Evolutionary conservation across 352 stramenopile species (phyloP), one percentile per base, ranked within the genome.

Genomic region (Pelagophyceae sp.): DNA sequence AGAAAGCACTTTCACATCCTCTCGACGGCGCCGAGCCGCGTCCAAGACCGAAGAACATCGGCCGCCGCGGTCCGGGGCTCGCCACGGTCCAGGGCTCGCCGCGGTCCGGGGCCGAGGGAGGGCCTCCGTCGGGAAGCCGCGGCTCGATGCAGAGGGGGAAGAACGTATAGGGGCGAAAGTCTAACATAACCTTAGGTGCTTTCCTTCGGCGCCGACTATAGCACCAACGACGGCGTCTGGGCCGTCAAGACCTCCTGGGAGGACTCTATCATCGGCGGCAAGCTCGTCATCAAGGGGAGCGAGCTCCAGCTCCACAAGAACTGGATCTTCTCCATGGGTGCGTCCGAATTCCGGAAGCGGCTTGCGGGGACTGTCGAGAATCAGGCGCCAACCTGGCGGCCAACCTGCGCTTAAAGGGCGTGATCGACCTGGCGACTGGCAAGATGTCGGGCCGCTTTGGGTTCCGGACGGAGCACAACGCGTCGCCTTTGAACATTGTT

Each of bases 281-380:
- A 29, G 29, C 29, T 71, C 29, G 27, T 25, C 15, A 15, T 71
- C 15, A 71, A 71, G 33, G 61, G 61, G 3, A 40, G 3, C 61
- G 61, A 71, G 61, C 33, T 71, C 29, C 61, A 71, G 33, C 61
- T 71, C n/a, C 61, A 71, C 33, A 71, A 71, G 25, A 29, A 17
- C 61, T 71, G 61, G 61, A 29, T 71, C 29, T 71, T 71, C 29
- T 15, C 61, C 29, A 17, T 71, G 3, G 61, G 61, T 31, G 33
- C 3, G 3, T 27, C 61, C 15, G 11, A 23, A n/a, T n/a, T n/a
- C n/a, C n/a, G n/a, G n/a, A n/a, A n/a, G n/a, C n/a, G n/a, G n/a
- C n/a, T n/a, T n/a, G n/a, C n/a, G n/a, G n/a, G n/a, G n/a, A n/a
- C 45, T 11, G 45, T 54, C 23, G 11, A 54, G 11, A 23, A 54